These are phyloP conservation scores for Agastache rugosa DNA, from an alignment of 257 asterid genomes.

Conservation along the genomic window DNA sequence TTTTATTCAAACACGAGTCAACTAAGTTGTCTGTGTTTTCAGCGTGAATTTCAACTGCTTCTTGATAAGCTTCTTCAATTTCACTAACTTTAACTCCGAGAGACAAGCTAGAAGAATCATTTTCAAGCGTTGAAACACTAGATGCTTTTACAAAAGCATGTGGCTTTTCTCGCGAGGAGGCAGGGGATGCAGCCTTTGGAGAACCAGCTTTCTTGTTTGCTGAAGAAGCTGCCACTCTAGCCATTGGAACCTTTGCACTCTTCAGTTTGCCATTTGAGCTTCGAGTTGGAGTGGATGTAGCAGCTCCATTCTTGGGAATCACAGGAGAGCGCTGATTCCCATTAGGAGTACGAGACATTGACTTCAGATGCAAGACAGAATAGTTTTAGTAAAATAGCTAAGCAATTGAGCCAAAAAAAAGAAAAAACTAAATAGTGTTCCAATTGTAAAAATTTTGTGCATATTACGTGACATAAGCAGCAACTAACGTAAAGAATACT, in stretches of 20 bases:
- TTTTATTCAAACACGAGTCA: constrained; percentile 24
- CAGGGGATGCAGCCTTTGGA: constrained; percentile 42
- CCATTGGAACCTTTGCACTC: constrained; percentile 50
- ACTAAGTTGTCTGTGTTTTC: constrained; percentile 36
- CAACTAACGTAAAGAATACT: constrained; percentile 11
- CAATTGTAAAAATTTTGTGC: neutral
- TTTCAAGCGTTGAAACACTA: constrained; percentile 31
- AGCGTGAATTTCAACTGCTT: constrained; percentile 39
- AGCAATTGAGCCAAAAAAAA: constrained; percentile 18
- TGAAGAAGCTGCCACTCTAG: constrained; percentile 39
- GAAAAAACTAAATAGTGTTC: neutral
- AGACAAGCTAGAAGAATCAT: constrained; percentile 44
- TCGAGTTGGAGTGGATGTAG: constrained; percentile 50
- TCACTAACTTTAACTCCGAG: constrained; percentile 38
- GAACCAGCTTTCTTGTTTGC: constrained; percentile 40
- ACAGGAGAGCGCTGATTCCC: constrained; percentile 48
- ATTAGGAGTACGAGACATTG: constrained; percentile 64
- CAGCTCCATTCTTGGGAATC: constrained; percentile 53
- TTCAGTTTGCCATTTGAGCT: constrained; percentile 62
- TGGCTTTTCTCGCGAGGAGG: constrained; percentile 40
- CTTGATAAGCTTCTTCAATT: constrained; percentile 40
- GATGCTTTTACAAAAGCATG: constrained; percentile 34
- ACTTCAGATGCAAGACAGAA: constrained; percentile 58
- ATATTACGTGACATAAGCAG: constrained; percentile 5
- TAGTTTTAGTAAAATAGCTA: constrained; percentile 30